These are phyloP conservation scores for Phytopythium sindhum DNA, from an alignment of 352 stramenopile genomes.

Conservation along the genomic window DNA sequence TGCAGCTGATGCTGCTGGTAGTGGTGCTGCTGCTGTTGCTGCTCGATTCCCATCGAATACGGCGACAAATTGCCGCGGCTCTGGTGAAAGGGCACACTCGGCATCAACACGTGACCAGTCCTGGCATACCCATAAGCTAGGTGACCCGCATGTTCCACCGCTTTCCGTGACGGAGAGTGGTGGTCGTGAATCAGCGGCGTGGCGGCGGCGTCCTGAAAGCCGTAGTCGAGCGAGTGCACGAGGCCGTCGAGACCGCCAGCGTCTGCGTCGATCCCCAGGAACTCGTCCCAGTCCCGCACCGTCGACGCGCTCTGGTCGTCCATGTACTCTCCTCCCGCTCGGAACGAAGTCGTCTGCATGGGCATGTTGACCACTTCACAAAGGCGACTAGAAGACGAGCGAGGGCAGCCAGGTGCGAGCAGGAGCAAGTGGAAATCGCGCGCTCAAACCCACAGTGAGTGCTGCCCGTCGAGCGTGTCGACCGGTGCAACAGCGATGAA, in stretches of 20 bases:
- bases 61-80: not conserved
- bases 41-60: not conserved
- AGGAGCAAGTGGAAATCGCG: not conserved
- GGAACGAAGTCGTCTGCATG: not conserved
- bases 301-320: not conserved
- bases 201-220: conserved; percentile 1
- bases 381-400: not conserved
- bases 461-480: not conserved
- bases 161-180: not conserved
- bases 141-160: not conserved
- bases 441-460: conserved; percentile 8
- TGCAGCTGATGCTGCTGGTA: not conserved
- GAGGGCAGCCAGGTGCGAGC: not conserved
- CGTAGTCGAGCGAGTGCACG: conserved; percentile 8
- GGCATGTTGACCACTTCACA: not conserved
- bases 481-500: not conserved
- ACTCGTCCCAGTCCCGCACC: conserved; percentile 3
- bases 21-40: conserved; percentile 2
- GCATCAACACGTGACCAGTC: not conserved
- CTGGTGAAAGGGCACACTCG: not conserved
- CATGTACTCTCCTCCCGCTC: not conserved
- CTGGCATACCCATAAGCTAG: not conserved
- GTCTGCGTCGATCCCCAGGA: not conserved
- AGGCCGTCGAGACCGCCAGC: conserved; percentile 3
- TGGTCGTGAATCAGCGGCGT: conserved; percentile 3